Conservation (phyloP, 768 basidiomycete genomes). For the Xanthoconium purpureum region DNA sequence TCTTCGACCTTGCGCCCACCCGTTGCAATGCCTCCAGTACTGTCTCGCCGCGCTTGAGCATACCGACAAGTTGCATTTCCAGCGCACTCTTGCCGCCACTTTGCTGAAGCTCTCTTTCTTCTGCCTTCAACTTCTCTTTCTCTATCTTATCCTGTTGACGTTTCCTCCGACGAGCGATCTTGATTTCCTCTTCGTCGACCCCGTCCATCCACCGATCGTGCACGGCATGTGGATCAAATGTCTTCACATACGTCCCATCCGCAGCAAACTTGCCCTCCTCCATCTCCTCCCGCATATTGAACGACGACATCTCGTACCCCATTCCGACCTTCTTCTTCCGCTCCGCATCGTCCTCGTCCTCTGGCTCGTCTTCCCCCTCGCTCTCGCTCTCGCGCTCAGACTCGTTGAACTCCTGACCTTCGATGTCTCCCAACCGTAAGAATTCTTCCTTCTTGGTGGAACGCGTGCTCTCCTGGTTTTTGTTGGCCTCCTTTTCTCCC, state of each 20-base stretch:
- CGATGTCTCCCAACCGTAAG: conserved; percentile 89
- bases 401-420: conserved; percentile 85
- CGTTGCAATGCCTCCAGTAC: conserved; percentile 87
- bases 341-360: conserved; percentile 76
- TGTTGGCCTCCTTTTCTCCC: conserved; percentile 56
- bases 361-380: conserved; percentile 43
- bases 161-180: conserved; percentile 73
- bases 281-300: conserved; percentile 99
- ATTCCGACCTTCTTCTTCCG: conserved; percentile 78
- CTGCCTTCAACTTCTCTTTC: conserved; percentile 61
- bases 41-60: conserved; percentile 88
- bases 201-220: conserved; percentile 98
- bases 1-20: conserved; percentile 67
- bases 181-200: conserved; percentile 80
- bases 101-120: conserved; percentile 70
- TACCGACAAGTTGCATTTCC: conserved; percentile 63
- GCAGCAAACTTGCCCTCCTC: conserved; percentile 96
- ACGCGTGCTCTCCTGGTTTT: conserved; percentile 36
- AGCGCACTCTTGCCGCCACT: conserved; percentile 62
- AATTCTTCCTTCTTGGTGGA: conserved; percentile 69
- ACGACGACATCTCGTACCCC: conserved; percentile 91
- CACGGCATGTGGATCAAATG: conserved; percentile 84
- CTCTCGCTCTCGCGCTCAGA: conserved; percentile 36
- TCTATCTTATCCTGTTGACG: conserved; percentile 71
- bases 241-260: conserved; percentile 84